Evolutionary conservation across 2,329 filamentous ascomycete genomes (phyloP).

Genomic region (Claviceps sp.): DNA sequence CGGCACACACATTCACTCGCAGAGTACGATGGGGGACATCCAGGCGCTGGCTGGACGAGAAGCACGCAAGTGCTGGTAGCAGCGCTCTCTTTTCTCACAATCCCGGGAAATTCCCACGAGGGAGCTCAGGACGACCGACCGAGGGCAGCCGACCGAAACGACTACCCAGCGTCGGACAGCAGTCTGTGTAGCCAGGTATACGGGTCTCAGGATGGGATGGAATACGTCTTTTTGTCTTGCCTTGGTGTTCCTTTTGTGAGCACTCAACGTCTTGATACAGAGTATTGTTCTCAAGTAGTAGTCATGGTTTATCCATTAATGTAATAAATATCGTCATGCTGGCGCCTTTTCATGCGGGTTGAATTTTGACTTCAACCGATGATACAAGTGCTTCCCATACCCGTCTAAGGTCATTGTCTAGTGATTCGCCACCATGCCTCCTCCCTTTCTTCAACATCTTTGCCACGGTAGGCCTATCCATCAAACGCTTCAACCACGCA

Average conservation of each 20-base stretch:
- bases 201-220: not conserved
- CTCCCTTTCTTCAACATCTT: slow-evolving; percentile 3
- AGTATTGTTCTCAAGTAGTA: not conserved
- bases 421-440: not conserved
- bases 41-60: slow-evolving; percentile 6
- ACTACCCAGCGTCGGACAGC: not conserved
- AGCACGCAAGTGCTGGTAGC: not conserved
- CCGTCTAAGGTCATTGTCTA: too few relatives aligned
- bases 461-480: not conserved
- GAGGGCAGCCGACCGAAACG: not conserved
- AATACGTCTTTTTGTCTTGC: not conserved
- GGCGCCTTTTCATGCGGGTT: too few relatives aligned
- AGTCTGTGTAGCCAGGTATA: not conserved
- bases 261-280: not conserved
- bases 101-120: not conserved
- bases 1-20: slow-evolving; percentile 12
- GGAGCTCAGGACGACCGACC: not conserved
- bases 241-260: not conserved
- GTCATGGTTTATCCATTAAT: not conserved
- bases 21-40: slow-evolving; percentile 16
- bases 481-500: slow-evolving; percentile 5
- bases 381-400: too few relatives aligned
- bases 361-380: too few relatives aligned
- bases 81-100: not conserved
- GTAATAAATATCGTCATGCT: too few relatives aligned